Evolutionary conservation across 257 asterid species (phyloP).

Genomic region (Solanum pennellii): DNA sequence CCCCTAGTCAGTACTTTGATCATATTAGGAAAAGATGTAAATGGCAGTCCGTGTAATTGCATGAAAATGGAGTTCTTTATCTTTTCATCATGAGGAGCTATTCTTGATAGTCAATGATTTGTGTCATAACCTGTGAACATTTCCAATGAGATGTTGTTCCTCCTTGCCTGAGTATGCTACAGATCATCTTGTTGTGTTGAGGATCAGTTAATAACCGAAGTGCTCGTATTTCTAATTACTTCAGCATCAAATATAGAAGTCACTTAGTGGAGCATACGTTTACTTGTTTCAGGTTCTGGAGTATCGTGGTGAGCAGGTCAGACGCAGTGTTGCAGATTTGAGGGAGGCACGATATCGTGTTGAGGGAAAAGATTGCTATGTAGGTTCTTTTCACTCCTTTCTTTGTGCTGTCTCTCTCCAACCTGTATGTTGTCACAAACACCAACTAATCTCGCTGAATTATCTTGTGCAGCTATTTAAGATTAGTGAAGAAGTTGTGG

Average conservation of each 20-base stretch:
- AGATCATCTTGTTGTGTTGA: neutral
- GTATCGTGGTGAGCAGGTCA: conserved; percentile 97
- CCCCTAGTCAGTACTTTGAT: neutral
- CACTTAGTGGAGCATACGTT: neutral
- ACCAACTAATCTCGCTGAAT: neutral
- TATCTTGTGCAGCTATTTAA: conserved; percentile 65
- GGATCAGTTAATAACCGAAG: neutral
- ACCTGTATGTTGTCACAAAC: neutral
- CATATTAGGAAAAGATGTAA: neutral
- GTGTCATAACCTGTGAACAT: neutral
- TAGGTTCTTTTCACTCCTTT: conserved; percentile 15
- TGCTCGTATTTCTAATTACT: neutral
- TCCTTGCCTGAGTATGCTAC: neutral
- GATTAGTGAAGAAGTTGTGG: conserved; percentile 95
- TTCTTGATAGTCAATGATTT: neutral
- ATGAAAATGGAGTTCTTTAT: neutral
- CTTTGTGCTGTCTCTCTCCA: neutral
- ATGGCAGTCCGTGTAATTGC: neutral
- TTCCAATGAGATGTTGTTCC: neutral
- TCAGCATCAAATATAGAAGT: neutral
- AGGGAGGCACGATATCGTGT: conserved; percentile 82
- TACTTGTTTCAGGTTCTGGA: conserved; percentile 69
- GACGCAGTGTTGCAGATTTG: conserved; percentile 89
- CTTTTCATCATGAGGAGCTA: neutral
- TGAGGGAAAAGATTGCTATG: conserved; percentile 94